Base-by-base conservation (phyloP, 345 rosid genomes). In the Rubroshorea leprosula region DNA sequence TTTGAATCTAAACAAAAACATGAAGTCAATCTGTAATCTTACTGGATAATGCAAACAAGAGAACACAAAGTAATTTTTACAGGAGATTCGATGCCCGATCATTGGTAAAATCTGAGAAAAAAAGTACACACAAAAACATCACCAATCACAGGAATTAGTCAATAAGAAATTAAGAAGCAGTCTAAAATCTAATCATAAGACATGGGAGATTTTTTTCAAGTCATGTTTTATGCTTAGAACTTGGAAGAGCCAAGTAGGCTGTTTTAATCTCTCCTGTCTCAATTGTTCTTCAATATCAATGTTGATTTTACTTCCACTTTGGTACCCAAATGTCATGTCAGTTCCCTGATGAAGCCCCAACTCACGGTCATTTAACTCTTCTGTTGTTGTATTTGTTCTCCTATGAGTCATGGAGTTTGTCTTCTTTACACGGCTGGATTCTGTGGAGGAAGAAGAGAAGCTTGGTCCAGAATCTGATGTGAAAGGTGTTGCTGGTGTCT, bases 201-300 rank as follows among this genome's bases (percentile, higher is more conserved):
- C n/a, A n/a, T n/a, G n/a, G n/a, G n/a, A n/a, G n/a, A n/a, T n/a
- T n/a, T 13, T 22, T 46, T 48, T 74, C 74, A 84, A 66, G 84
- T 72, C 70, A 83, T 79, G 66, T 86, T 81, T n/a, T 41, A 89
- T 74, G 64, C 87, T 89, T 75, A 92, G 63, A 68, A 80, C 89
- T 72, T 89, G 95, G 64, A 71, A 71, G 69, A 89, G 73, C 98
- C 98, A 92, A 63, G 90, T 76, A 71, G 93, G 78, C 57, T 84
- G 87, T 29, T 76, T 79, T 62, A 76, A 26, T 51, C 80, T 78
- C 58, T 80, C 78, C 68, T 77, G 78, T 64, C 79, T 72, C 66
- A 78, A 47, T 55, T 72, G 74, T 49, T 78, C 86, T 69, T 82
- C 94, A 54, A 74, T 67, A 56, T 61, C 73, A 56, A 31, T 59